A percentile compares a stretch with the other conserved stretches of the same genome.
Conservation (phyloP, 805 yeast genomes). For the Blastobotrys mokoenaii region DNA sequence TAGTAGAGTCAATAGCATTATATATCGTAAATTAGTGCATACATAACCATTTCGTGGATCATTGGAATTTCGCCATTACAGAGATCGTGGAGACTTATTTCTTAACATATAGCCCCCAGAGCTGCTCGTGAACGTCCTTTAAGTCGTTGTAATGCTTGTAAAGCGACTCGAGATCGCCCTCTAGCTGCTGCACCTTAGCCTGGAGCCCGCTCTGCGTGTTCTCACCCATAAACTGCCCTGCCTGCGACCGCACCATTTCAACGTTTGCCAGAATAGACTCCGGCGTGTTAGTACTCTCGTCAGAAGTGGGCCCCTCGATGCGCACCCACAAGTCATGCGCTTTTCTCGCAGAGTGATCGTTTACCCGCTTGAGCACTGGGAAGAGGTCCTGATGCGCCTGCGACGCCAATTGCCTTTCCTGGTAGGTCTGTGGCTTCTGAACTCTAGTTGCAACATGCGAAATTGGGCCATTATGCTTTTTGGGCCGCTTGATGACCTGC, state of each 20-base stretch:
- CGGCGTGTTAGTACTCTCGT: background rate
- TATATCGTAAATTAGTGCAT: no score
- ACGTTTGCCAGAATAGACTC: conserved; percentile 2
- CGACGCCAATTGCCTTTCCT: background rate
- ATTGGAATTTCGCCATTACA: no score
- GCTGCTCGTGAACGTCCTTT: conserved; percentile 16
- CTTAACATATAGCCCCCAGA: conserved; percentile 17
- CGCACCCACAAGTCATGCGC: conserved; percentile 17
- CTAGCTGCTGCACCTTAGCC: conserved; percentile 12
- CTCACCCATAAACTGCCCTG: conserved; percentile 7
- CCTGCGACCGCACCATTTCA: conserved; percentile 2
- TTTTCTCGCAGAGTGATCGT: conserved; percentile 10
- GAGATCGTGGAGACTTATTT: background rate
- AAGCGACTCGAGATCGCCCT: conserved; percentile 13
- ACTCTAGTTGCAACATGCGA: conserved; percentile 12
- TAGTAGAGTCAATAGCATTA: no score
- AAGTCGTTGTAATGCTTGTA: conserved; percentile 13
- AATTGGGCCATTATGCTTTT: conserved; percentile 20
- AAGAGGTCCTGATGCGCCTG: conserved; percentile 11
- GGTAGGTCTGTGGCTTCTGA: background rate
- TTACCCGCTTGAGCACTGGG: conserved; percentile 22
- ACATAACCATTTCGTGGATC: no score
- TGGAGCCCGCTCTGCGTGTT: conserved; percentile 9
- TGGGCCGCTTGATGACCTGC: conserved; percentile 26
- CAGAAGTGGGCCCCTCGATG: conserved; percentile 7